These are phyloP conservation scores for Gentiana macrophylla DNA, from an alignment of 257 asterid genomes.

Conservation along the genomic window DNA sequence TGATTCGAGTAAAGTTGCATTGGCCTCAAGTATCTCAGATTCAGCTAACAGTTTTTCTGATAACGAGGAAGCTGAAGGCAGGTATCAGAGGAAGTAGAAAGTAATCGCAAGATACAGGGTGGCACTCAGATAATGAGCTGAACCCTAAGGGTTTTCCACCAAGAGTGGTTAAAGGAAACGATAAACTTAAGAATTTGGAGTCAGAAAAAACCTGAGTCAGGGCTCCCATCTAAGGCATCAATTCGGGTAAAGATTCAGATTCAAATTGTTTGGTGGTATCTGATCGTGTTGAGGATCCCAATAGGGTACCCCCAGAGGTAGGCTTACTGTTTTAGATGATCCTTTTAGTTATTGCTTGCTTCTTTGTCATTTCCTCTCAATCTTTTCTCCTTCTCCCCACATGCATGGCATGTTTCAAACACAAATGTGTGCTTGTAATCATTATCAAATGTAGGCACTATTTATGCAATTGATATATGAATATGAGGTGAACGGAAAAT, in stretches of 20 bases:
- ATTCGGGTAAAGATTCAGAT: slow-evolving; percentile 35
- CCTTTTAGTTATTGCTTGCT: neutral
- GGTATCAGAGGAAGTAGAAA: slow-evolving; percentile 35
- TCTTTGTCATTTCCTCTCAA: neutral
- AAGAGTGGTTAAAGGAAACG: slow-evolving; percentile 38
- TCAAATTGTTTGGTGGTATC: slow-evolving; percentile 35
- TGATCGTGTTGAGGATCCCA: slow-evolving; percentile 51
- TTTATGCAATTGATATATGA: no score
- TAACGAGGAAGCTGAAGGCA: slow-evolving; percentile 59
- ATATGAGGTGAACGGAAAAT: no score
- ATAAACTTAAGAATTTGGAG: slow-evolving; percentile 27
- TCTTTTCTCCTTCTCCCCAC: neutral
- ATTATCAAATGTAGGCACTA: no score
- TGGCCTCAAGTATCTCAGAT: slow-evolving; percentile 52
- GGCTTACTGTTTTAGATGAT: slow-evolving; percentile 2
- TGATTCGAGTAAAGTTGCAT: slow-evolving; percentile 44
- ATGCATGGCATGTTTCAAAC: no score
- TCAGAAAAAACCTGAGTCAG: slow-evolving; percentile 27
- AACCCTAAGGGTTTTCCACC: slow-evolving; percentile 46
- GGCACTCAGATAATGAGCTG: slow-evolving; percentile 63
- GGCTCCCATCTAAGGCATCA: slow-evolving; percentile 31
- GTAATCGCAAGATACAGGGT: slow-evolving; percentile 40
- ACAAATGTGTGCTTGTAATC: no score
- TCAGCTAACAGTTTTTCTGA: slow-evolving; percentile 73
- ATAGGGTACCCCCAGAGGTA: slow-evolving; percentile 89